Base-by-base conservation (phyloP, 2,329 filamentous ascomycete species). In the Talaromyces verruculosus region DNA sequence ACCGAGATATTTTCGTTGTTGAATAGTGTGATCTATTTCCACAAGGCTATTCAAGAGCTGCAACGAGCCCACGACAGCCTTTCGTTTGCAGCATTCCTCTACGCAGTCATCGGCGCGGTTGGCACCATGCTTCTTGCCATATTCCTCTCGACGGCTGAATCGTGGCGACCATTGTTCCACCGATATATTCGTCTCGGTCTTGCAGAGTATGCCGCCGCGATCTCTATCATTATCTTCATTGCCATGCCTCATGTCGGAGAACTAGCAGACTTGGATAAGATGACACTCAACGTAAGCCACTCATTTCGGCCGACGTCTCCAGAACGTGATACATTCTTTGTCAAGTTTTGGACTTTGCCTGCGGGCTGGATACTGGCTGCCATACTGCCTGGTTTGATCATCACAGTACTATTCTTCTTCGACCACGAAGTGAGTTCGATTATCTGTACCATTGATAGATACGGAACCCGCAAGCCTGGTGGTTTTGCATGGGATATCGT, bases 351-450 rank as follows among this genome's bases (percentile, higher is more conserved):
- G 88, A 80, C 85, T 64, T 73, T 89, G 0, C 84, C 85, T 1
- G 72, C 87, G 0, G 75, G 73, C 7, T 89, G 87, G 86, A 81
- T 88, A 3, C 87, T 89, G 70, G 81, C 84, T 4, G 84, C 88
- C 35, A 83, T 89, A 49, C 82, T 89, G 2, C 87, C 87, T 0
- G 88, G 86, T 0, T 75, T 84, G 41, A 89, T 90, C 68, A 87
- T 89, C 65, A 89, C 87, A 0, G 80, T 87, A 0, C 81, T 89
- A 30, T 90, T 89, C 78, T 89, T 87, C 77, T 89, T 89, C 72
- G 88, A 90, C 67, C 88, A 89, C 70, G 88, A 90, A 73, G 88
- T 89, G 63, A 89, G 86, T 72, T 88, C 85, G 62, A 89, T 90
- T 64, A 89, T 89, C 68, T 89, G 87, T 71, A 89, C 87, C 0